Base-by-base conservation (phyloP, 176 grass and related monocot genomes). In the Dactylis glomerata region DNA sequence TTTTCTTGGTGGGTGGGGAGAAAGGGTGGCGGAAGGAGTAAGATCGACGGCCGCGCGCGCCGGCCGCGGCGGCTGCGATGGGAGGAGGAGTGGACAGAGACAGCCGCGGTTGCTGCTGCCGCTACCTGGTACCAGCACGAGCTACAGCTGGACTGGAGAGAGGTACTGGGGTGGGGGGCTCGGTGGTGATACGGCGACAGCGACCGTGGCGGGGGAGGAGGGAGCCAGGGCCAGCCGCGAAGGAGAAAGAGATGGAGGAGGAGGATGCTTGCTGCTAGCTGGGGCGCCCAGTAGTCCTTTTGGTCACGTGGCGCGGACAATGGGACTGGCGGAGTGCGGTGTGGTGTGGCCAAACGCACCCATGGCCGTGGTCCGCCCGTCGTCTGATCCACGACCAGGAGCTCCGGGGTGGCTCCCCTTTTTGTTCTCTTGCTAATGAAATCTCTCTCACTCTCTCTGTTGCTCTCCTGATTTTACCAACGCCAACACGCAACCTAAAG, bases 81-180 rank as follows among this genome's bases (percentile, higher is more conserved):
- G 61, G 28, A 63, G 27, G 26, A 63, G 4, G 69, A 14, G 37
- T 42, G 26, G 71, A 6, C 16, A 20, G 71, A 1, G 71, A 6
- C 16, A 20, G 71, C 0, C 45, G 71, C 34, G 22, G 64, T 34
- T 20, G 33, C 24, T 42, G n/a, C 42, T 17, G 8, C 72, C 28
- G 32, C 32, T 37, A 31, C 70, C 70, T 49, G 42, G 42, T 64
- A 64, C 14, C 33, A 32, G 28, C 61, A 64, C 61, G 33, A 64
- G 9, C 61, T 64, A 64, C 61, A 64, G 65, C 69, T 46, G 69
- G 69, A 73, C 69, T 46, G 69, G 69, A 73, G 69, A 71, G 62
- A 20, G 62, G 27, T 13, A 20, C 31, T 36, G 66, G 37, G 67
- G 22, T 36, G 1, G 40, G 67, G 41, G 47, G 5, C 59, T 6